A percentile compares a stretch with the other conserved stretches of the same genome.
Evolutionary conservation across 140 eudicot genomes (phyloP).

Genomic region (Anethum foeniculum): DNA sequence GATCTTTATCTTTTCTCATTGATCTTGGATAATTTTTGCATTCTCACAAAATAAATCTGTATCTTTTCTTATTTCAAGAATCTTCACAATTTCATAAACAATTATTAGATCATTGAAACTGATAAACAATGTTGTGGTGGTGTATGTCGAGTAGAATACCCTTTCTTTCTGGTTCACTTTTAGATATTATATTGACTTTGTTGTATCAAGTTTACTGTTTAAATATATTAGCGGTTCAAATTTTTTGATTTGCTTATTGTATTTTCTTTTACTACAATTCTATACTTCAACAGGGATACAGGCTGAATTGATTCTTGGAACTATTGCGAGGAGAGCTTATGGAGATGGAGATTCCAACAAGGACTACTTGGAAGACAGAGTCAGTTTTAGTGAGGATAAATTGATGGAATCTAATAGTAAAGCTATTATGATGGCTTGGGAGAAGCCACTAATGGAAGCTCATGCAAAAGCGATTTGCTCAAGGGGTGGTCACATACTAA

Average conservation of each 20-base stretch:
- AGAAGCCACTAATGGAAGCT: slow-evolving; percentile 93
- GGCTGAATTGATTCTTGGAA: slow-evolving; percentile 88
- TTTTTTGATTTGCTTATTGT: not conserved
- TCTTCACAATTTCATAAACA: not conserved
- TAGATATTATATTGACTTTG: no score
- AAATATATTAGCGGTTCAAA: not conserved
- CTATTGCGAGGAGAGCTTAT: slow-evolving; percentile 71
- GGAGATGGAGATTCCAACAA: slow-evolving; percentile 38
- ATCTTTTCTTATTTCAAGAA: not conserved
- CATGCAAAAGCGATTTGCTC: slow-evolving; percentile 93
- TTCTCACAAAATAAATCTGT: not conserved
- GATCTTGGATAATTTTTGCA: not conserved
- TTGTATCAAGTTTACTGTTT: not conserved
- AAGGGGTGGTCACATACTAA: slow-evolving; percentile 61
- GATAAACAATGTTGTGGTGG: not conserved
- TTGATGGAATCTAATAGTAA: slow-evolving; percentile 84
- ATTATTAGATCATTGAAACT: not conserved
- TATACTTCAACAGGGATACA: slow-evolving; percentile 50
- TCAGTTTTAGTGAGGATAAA: slow-evolving; percentile 87
- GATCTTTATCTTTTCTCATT: not conserved
- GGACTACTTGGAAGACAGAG: slow-evolving; percentile 76
- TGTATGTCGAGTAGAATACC: not conserved
- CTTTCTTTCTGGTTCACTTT: not conserved
- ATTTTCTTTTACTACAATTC: not conserved
- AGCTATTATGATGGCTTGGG: slow-evolving; percentile 99